Percentiles rank a stretch among this genome's conserved stretches.
phyloP scores from a whole-genome alignment of 495 filamentous ascomycete species.

The Aspergillus avenaceus region DNA sequence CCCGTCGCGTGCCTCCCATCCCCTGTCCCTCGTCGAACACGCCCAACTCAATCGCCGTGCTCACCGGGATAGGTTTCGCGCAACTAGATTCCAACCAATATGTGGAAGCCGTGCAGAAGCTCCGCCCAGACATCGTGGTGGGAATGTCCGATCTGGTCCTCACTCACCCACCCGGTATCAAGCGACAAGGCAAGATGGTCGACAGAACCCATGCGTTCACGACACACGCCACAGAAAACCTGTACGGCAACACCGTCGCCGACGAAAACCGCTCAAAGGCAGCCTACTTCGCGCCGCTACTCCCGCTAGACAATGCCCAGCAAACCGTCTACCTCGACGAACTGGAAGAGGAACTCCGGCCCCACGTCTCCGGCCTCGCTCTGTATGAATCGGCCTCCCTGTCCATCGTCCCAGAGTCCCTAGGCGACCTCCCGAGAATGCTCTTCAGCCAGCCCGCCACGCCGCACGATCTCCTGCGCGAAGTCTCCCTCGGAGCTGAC shows the following conservation, averaged over 20 bases:
- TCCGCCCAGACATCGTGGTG: constrained; percentile 79
- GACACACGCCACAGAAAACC: constrained; percentile 42
- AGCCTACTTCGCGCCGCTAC: constrained; percentile 73
- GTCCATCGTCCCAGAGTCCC: constrained; percentile 53
- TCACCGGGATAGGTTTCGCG: constrained; percentile 80
- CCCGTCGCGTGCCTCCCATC: constrained; percentile 74
- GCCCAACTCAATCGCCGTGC: constrained; percentile 65
- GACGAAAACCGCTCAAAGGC: constrained; percentile 30
- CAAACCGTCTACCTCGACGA: constrained; percentile 74
- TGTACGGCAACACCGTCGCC: constrained; percentile 41
- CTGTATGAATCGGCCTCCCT: constrained; percentile 74
- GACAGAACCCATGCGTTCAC: constrained; percentile 78
- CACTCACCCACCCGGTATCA: constrained; percentile 54
- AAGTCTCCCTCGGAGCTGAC: constrained; percentile 73
- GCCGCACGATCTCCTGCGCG: constrained; percentile 71
- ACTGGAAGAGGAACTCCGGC: constrained; percentile 49
- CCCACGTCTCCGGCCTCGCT: constrained; percentile 69
- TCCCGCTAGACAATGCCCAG: constrained; percentile 68
- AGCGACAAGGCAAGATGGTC: constrained; percentile 75
- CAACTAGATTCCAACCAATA: constrained; percentile 65
- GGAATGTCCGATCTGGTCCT: constrained; percentile 72
- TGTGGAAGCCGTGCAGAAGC: constrained; percentile 50
- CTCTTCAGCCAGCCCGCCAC: constrained; percentile 61
- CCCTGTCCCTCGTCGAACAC: constrained; percentile 69
- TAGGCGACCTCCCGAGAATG: constrained; percentile 64